Base-by-base conservation (phyloP, 768 basidiomycete genomes). In the Pleurotus pulmonarius region DNA sequence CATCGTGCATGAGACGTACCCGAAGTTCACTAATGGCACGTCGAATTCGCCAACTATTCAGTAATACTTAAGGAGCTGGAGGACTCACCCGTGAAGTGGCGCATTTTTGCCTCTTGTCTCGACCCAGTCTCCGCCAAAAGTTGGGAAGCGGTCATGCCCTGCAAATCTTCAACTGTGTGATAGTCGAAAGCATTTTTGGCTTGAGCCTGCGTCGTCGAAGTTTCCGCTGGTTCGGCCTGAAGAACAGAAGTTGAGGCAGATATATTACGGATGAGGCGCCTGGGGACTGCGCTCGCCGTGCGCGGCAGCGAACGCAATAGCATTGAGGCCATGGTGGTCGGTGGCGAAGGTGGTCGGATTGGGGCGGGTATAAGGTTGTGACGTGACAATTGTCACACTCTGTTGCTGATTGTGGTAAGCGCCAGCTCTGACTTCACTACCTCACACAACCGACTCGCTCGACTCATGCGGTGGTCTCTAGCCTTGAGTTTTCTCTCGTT, bases 71-170 rank as follows among this genome's bases (percentile, higher is more conserved):
- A 11, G 40, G 26, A 11, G 44, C 11, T 46, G 39, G 46, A 40
- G 40, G 40, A 75, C 80, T 59, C 65, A 93, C 90, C 93, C 55
- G 94, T 98, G 67, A 96, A 98, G 75, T 98, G 96, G 68, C 92
- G 81, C 80, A 97, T 82, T 67, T 88, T 87, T 12, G 88, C 75
- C 61, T 94, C 94, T 49, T 82, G 83, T 56, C 85, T 77, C 20
- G 81, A 76, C 11, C 82, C 82, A 0, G 84, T 85, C 69, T 94
- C 93, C 47, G 81, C 77, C 57, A 98, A 70, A 64, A 97, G 89
- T 57, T 96, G 87, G 8, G 83, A 73, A 1, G 92, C 90, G 58
- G 80, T 74, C 77, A 94, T 78, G 39, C 85, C 84, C 60, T 94
- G 92, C 55, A 94, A 70, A 72, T 93, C 93, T 71, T 94, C 92